These are phyloP conservation scores for Macrolepiota fuliginosa DNA, from an alignment of 768 basidiomycete genomes.

Conservation along the genomic window DNA sequence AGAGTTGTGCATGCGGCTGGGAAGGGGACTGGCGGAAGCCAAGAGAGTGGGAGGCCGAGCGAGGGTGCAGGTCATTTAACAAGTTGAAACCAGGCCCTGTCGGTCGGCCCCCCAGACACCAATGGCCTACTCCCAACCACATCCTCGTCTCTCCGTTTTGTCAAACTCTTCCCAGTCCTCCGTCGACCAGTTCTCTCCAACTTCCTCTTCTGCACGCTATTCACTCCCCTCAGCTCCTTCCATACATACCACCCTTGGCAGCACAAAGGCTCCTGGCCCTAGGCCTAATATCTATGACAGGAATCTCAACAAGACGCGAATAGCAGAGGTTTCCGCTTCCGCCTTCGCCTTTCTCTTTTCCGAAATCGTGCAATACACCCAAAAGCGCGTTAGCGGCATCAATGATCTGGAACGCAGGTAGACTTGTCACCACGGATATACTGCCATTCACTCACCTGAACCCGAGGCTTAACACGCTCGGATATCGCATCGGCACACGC, in stretches of 20 bases:
- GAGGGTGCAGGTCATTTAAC: not conserved
- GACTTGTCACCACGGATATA: slow-evolving; percentile 18
- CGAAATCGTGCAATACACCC: slow-evolving; percentile 93
- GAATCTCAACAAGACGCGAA: slow-evolving; percentile 82
- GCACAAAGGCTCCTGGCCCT: slow-evolving; percentile 41
- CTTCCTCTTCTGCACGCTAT: slow-evolving; percentile 63
- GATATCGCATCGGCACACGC: slow-evolving; percentile 87
- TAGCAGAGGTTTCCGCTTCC: slow-evolving; percentile 77
- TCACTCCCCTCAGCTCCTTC: slow-evolving; percentile 62
- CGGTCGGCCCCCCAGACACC: slow-evolving; percentile 6
- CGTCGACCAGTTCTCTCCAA: slow-evolving; percentile 52
- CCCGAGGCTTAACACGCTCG: slow-evolving; percentile 81
- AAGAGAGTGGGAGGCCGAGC: slow-evolving; percentile 6
- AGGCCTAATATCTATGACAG: slow-evolving; percentile 81
- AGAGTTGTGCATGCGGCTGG: slow-evolving; percentile 33
- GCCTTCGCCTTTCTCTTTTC: slow-evolving; percentile 92
- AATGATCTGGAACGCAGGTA: slow-evolving; percentile 93
- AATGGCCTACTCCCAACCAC: slow-evolving; percentile 59
- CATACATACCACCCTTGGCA: slow-evolving; percentile 37
- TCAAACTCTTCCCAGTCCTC: slow-evolving; percentile 59
- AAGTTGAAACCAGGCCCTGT: not conserved
- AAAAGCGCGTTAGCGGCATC: slow-evolving; percentile 92
- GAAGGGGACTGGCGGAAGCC: slow-evolving; percentile 10
- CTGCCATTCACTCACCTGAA: slow-evolving; percentile 6
- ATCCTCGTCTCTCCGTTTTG: slow-evolving; percentile 66